Base-by-base conservation (phyloP, 495 filamentous ascomycete genomes). In the Aspergillus coremiiformis region DNA sequence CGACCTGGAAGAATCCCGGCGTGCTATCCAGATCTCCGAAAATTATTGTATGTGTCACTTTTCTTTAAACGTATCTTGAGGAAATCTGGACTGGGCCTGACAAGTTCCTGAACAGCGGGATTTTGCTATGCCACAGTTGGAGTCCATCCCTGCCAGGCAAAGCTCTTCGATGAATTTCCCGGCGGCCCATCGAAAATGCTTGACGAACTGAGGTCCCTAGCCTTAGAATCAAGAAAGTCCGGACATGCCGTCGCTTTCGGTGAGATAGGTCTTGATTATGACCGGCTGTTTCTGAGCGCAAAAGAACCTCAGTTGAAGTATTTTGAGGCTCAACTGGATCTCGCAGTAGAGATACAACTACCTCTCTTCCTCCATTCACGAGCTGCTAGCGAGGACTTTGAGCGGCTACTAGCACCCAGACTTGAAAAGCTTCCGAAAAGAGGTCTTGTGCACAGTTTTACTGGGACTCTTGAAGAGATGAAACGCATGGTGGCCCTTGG, bases 221-320 rank as follows among this genome's bases (percentile, higher is more conserved):
- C 78, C 8, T 56, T 64, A 5, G 64, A 66, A 27, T 72, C 69
- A 7, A 75, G 66, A 58, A 59, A 66, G 42, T 60, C 67, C 23
- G 81, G 76, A 39, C 76, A 76, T 23, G 75, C 77, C 17, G 84
- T 88, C 11, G 94, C 93, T 19, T 95, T 96, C 63, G 93, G 93
- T 37, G 93, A 98, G 64, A 89, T 98, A 50, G 93, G 93, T 8
- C 81, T 98, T 1, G 93, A 98, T 69, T 98, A 97, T 63, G 93
- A 98, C 68, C 80, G 93, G 2, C 70, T 98, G 11, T 84, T 85
- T 59, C 82, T 90, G 59, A 86, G 82, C 59, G 75, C 80, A 1
- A 85, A 82, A 43, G 85, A 89, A 22, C 74, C 82, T 4, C 93
- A 98, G 62, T 76, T 90, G 7, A 84, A 86, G 56, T 94, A 88